phyloP scores from a whole-genome alignment of 345 rosid genomes.

The Citrus sp. region DNA sequence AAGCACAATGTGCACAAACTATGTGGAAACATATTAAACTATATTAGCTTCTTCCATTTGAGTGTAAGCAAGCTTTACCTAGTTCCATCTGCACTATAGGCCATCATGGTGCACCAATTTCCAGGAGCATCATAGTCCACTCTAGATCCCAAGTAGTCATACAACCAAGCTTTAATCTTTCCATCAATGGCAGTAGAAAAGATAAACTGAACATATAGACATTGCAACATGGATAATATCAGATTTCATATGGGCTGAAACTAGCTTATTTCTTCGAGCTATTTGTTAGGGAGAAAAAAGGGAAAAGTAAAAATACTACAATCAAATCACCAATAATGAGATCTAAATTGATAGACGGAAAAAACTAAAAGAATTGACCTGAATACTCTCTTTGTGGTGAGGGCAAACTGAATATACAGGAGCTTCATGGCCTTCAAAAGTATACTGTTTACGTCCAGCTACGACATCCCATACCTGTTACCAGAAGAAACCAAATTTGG shows the following conservation, averaged over 20 bases:
- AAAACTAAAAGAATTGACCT: constrained; percentile 23
- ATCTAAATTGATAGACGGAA: not conserved
- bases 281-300: not conserved
- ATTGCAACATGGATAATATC: not conserved
- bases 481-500: not conserved
- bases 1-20: not conserved
- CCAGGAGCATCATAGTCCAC: constrained; percentile 95
- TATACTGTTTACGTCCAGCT: constrained; percentile 34
- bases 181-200: constrained; percentile 92
- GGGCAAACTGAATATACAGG: constrained; percentile 59
- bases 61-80: constrained; percentile 39
- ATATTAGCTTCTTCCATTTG: not conserved
- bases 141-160: constrained; percentile 74
- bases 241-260: not conserved
- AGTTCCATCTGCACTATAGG: constrained; percentile 83
- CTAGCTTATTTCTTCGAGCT: not conserved
- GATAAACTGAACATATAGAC: constrained; percentile 51
- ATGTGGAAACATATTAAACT: not conserved
- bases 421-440: constrained; percentile 55
- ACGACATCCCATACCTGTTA: constrained; percentile 50
- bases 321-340: not conserved
- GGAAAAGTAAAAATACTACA: not conserved
- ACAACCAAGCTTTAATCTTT: constrained; percentile 89
- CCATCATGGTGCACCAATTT: constrained; percentile 70
- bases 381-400: constrained; percentile 44